Evolutionary conservation across 371 early-diverging fungal genomes (phyloP), one percentile per base, ranked within the genome.

Genomic region (Entomophthora muscae): DNA sequence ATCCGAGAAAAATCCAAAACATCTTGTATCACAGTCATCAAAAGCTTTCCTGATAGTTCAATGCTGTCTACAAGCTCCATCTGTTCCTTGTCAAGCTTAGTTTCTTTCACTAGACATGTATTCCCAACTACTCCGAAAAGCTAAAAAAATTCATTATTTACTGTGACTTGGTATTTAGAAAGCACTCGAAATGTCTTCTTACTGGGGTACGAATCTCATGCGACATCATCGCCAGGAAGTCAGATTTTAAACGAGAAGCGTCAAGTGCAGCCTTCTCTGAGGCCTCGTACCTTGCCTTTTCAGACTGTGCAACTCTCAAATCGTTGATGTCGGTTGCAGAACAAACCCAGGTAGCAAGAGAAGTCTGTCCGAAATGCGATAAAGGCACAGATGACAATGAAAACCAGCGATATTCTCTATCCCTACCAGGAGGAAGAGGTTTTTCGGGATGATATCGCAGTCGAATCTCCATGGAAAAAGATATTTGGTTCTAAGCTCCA

Each of bases 171-270:
- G n/a, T n/a, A n/a, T n/a, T n/a, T n/a, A n/a, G n/a, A n/a, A 10
- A 53, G 3, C 23, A 5, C 21, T 7, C 26, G 26, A 21, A 53
- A 53, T 23, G 10, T 59, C 23, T 27, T 33, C 23, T 62, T 62
- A 63, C 56, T n/a, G 63, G 63, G 13, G 63, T 63, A 21, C 63
- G 27, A 29, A 63, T 54, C 32, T 63, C 63, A 32, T 63, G 63
- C 32, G 55, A 55, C 63, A 63, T 63, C 32, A 32, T 63, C 1
- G 63, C 54, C 27, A 63, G 23, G 56, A 63, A 63, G 5, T 63
- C 32, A 17, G 63, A 63, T 42, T 63, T 63, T 17, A 63, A n/a
- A 21, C 53, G 24, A 3, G 62, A 62, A 12, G 62, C 51, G 23
- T 62, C 42, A 26, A 22, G 10, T 21, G 62, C 62, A 27, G n/a